Evolutionary conservation across 2,329 filamentous ascomycete species (phyloP).

Genomic region (Pseudophaeomoniella oleicola): DNA sequence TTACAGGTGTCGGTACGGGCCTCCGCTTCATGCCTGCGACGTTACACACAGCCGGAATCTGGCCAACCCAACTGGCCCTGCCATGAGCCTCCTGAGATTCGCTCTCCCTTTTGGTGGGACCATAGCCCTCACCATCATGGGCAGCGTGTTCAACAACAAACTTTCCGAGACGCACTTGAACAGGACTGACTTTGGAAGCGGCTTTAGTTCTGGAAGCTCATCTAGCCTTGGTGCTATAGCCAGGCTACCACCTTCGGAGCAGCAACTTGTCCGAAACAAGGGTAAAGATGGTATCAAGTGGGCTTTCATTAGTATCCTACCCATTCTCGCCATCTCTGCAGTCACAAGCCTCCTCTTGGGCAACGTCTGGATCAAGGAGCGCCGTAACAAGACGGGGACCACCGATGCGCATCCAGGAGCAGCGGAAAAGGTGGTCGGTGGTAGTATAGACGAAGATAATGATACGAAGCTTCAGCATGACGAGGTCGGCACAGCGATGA

Average conservation of each 20-base stretch:
- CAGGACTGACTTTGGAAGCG: constrained; percentile 16
- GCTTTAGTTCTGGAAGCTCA: constrained; percentile 18
- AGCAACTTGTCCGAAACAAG: constrained; percentile 24
- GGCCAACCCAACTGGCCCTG: constrained; percentile 42
- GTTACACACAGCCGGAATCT: constrained; percentile 49
- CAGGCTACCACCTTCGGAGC: constrained; percentile 18
- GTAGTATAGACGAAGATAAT: constrained; percentile 3
- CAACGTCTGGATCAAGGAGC: constrained; percentile 36
- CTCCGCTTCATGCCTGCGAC: constrained; percentile 50
- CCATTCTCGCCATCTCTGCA: constrained; percentile 39
- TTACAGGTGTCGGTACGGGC: constrained; percentile 49
- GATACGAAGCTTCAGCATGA: not conserved
- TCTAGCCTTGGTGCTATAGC: constrained; percentile 23
- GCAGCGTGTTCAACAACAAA: constrained; percentile 53
- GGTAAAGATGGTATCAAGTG: constrained; percentile 48
- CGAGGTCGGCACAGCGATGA: not conserved
- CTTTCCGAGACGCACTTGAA: constrained; percentile 14
- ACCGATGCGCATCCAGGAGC: too few relatives aligned
- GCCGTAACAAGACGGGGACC: constrained; percentile 6
- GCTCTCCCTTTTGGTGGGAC: constrained; percentile 50
- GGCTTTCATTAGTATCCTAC: constrained; percentile 47
- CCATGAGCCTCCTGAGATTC: constrained; percentile 46
- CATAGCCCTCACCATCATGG: constrained; percentile 51
- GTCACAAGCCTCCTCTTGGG: constrained; percentile 31
- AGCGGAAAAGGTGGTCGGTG: constrained; percentile 6